Base-by-base conservation (phyloP, 2,329 filamentous ascomycete genomes). In the Penicillium sp. region DNA sequence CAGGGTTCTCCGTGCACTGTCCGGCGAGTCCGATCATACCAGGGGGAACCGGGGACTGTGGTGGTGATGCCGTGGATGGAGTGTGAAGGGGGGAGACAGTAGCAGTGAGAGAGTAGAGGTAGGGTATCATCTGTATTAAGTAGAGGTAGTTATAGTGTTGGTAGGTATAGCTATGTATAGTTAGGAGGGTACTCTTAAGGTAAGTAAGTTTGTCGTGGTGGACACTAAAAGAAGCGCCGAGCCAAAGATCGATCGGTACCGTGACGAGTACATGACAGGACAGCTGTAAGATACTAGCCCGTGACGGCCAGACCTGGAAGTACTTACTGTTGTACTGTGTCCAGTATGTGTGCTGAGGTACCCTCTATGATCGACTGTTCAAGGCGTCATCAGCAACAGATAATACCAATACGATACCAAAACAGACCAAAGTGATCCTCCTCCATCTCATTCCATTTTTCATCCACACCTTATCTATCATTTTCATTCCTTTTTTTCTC, bases 211-310 rank as follows among this genome's bases (percentile, higher is more conserved):
- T 26, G 51, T 54, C 48, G 55, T 56, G 59, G n/a, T n/a, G n/a
- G n/a, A n/a, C 59, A 55, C 52, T 52, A 59, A 64, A 61, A 63
- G 63, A 67, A 58, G 60, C 58, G 59, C 58, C 60, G 55, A 64
- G 48, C 48, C 48, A 59, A 51, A 56, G 59, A 59, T 59, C 51
- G 23, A 49, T 39, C 37, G 6, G 37, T 31, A 52, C 37, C 6
- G 37, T 31, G 51, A 49, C 51, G 2, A 21, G 54, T 58, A n/a
- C 26, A n/a, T 4, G 19, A 16, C 11, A 14, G 21, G 19, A 40
- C 18, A 24, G 11, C 5, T 28, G 24, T 28, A 28, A 34, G n/a
- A n/a, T 42, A 43, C 36, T 31, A 39, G 33, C 39, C 39, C 40
- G 33, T 16, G 5, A 28, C 23, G 29, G 51, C 29, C 44, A 51